A percentile compares a stretch with the other conserved stretches of the same genome.
phyloP scores from a whole-genome alignment of 1,139 yeast genomes.

The Pichia terricola region DNA sequence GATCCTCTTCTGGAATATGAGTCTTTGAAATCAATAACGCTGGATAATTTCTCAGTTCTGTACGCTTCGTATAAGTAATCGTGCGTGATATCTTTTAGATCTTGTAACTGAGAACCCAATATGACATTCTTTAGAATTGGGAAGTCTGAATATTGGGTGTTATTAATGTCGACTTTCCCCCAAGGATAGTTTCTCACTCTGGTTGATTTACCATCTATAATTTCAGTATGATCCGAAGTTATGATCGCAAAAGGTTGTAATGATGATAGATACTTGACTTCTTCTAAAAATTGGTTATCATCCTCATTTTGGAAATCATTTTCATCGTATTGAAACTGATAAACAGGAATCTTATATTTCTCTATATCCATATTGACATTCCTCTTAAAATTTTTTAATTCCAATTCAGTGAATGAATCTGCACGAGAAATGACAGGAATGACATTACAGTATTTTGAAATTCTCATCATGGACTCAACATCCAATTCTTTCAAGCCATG shows the following conservation, averaged over 20 bases:
- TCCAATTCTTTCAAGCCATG: constrained; percentile 43
- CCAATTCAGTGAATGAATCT: constrained; percentile 44
- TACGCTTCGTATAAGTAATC: constrained; percentile 58
- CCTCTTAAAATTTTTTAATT: constrained; percentile 35
- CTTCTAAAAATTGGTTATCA: constrained; percentile 25
- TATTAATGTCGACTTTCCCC: constrained; percentile 34
- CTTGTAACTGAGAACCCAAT: constrained; percentile 71
- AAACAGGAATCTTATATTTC: constrained; percentile 37
- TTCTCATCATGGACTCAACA: constrained; percentile 38
- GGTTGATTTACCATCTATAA: constrained; percentile 21
- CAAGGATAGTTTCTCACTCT: constrained; percentile 36
- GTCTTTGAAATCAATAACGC: constrained; percentile 22
- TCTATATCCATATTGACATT: constrained; percentile 36
- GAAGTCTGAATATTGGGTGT: constrained; percentile 53
- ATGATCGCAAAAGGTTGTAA: constrained; percentile 40
- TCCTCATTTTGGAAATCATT: constrained; percentile 19
- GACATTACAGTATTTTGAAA: constrained; percentile 44
- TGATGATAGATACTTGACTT: constrained; percentile 26
- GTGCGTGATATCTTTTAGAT: constrained; percentile 63
- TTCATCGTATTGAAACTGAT: constrained; percentile 35
- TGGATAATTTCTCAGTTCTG: constrained; percentile 52
- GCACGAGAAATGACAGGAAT: constrained; percentile 50
- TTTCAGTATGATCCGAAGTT: constrained; percentile 40
- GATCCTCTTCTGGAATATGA: constrained; percentile 11
- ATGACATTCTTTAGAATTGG: constrained; percentile 56